Evolutionary conservation across 2,329 filamentous ascomycete species (phyloP).

Genomic region (Penicillium oxalicum): DNA sequence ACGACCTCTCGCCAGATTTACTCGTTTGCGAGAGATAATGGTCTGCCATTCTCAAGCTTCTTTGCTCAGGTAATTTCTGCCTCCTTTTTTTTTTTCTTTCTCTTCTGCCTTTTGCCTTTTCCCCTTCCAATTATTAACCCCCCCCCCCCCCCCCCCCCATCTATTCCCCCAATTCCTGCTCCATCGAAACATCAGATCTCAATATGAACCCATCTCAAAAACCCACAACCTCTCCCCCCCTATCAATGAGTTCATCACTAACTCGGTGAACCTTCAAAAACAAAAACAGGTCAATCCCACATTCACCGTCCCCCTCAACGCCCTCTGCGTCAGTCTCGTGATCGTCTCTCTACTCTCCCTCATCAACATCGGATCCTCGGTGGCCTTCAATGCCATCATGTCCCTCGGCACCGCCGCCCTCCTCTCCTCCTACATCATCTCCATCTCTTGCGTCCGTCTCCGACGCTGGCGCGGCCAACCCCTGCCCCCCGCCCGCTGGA

Average conservation of each 20-base stretch:
- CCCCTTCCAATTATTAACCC: too few species aligned
- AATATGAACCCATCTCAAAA: too few species aligned
- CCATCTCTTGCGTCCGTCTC: conserved; percentile 44
- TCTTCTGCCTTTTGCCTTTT: too few species aligned
- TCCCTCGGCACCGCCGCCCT: conserved; percentile 40
- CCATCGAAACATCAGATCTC: too few species aligned
- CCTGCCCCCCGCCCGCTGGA: conserved; percentile 43
- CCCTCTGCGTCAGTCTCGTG: conserved; percentile 43
- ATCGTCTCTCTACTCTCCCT: conserved; percentile 43
- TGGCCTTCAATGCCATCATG: conserved; percentile 41
- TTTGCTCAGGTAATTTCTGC: conserved; percentile 33
- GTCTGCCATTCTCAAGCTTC: conserved; percentile 36
- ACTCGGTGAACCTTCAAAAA: too few species aligned
- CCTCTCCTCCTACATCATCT: conserved; percentile 42
- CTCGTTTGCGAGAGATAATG: conserved; percentile 46
- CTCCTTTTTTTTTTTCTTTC: too few species aligned
- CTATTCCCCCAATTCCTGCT: background rate
- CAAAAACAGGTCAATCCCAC: conserved; percentile 30
- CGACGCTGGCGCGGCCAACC: conserved; percentile 39
- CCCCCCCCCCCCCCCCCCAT: background rate
- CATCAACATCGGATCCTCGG: conserved; percentile 48
- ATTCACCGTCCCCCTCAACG: conserved; percentile 43
- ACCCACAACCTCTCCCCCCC: too few species aligned
- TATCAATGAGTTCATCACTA: too few species aligned
- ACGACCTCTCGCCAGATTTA: conserved; percentile 54